Evolutionary conservation across 345 rosid species (phyloP).

Genomic region (Leavenworthia alabamica): DNA sequence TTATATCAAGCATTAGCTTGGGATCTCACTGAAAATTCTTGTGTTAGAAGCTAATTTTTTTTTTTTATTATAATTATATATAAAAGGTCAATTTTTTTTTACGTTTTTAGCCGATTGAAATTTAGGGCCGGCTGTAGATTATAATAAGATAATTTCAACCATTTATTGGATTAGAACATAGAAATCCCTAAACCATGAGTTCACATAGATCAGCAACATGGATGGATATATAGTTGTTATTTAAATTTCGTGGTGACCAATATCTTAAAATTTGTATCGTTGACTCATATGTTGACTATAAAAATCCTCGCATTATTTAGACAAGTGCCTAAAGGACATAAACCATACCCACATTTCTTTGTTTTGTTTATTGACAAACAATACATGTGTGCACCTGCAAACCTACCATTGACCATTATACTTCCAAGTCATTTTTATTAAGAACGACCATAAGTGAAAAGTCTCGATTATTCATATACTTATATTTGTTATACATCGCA

Average conservation of each 20-base stretch:
- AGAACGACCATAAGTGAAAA: not conserved
- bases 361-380: not conserved
- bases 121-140: no score
- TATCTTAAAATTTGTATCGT: not conserved
- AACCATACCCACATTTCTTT: not conserved
- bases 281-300: not conserved
- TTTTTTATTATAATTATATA: no score
- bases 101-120: no score
- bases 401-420: not conserved
- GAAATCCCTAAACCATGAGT: not conserved
- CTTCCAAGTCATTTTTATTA: not conserved
- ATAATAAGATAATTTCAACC: no score
- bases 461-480: not conserved
- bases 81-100: no score
- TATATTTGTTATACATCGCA: not conserved
- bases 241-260: not conserved
- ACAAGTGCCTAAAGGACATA: not conserved
- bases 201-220: not conserved
- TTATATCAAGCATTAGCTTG: no score
- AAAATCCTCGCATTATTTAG: not conserved
- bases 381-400: not conserved
- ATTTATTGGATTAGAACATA: not conserved
- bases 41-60: no score
- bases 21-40: no score
- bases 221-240: no score